Evolutionary conservation across 2,329 filamentous ascomycete species (phyloP).

Genomic region (Grosmannia clavigera): DNA sequence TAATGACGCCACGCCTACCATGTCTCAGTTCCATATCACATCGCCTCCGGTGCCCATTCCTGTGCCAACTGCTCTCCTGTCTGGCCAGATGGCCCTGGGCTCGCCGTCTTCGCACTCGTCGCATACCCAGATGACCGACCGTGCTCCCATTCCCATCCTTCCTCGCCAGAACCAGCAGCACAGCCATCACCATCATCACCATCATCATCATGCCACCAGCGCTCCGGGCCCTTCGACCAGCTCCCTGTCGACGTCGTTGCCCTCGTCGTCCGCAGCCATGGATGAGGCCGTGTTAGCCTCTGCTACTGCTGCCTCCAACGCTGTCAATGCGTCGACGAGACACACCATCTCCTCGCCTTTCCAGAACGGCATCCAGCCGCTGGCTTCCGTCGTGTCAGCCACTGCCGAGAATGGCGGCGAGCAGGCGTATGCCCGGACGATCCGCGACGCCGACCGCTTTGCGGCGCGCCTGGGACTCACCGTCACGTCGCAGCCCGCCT

Average conservation of each 20-base stretch:
- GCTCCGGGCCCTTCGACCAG: background rate
- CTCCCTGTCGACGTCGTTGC: background rate
- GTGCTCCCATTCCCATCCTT: background rate
- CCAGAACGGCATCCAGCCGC: conserved; percentile 48
- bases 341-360: conserved; percentile 36
- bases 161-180: conserved; percentile 13
- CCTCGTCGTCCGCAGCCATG: background rate
- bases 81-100: background rate
- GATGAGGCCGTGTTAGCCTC: conserved; percentile 1
- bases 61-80: background rate
- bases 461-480: conserved; percentile 67
- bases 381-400: conserved; percentile 52
- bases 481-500: conserved; percentile 78
- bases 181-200: conserved; percentile 26
- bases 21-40: conserved; percentile 48
- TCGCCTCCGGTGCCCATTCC: conserved; percentile 52
- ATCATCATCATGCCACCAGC: conserved; percentile 13
- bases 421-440: conserved; percentile 59
- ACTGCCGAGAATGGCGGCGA: conserved; percentile 50
- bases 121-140: background rate
- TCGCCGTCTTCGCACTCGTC: background rate
- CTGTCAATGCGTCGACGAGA: conserved; percentile 6
- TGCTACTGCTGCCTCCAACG: background rate
- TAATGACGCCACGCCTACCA: conserved; percentile 47
- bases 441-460: conserved; percentile 70